phyloP scores from a whole-genome alignment of 768 basidiomycete genomes.

The Solioccasus polychromus region DNA sequence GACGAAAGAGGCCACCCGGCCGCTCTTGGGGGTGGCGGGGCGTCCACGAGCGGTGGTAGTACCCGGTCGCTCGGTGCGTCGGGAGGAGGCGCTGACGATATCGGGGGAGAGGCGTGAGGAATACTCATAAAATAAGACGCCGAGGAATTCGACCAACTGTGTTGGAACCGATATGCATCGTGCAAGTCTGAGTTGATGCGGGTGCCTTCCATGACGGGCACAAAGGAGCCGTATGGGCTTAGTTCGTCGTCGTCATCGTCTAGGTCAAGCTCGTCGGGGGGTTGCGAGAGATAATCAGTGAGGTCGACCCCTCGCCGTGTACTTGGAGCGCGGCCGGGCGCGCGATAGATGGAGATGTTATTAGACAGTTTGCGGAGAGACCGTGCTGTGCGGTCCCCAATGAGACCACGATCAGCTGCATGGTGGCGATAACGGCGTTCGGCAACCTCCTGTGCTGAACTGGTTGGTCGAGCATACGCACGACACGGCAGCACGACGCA shows the following conservation, averaged over 20 bases:
- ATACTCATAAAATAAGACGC: constrained; percentile 21
- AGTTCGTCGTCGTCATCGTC: constrained; percentile 71
- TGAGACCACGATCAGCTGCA: constrained; percentile 51
- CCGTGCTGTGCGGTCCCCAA: constrained; percentile 66
- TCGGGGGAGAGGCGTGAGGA: constrained; percentile 26
- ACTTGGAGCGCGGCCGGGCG: constrained; percentile 35
- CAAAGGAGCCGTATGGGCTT: constrained; percentile 38
- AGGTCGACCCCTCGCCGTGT: constrained; percentile 36
- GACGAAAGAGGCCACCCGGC: constrained; percentile 24
- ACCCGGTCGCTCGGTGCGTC: constrained; percentile 22
- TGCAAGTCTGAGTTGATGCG: constrained; percentile 60
- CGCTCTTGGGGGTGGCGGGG: constrained; percentile 20
- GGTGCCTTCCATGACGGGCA: constrained; percentile 45
- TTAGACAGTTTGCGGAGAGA: constrained; percentile 57
- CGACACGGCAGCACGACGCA: constrained; percentile 29
- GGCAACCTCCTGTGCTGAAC: constrained; percentile 61
- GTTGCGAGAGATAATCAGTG: constrained; percentile 50
- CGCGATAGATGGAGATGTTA: constrained; percentile 49
- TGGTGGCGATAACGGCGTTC: constrained; percentile 61
- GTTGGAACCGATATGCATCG: constrained; percentile 54
- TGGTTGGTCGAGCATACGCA: constrained; percentile 3
- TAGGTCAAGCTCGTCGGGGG: constrained; percentile 55
- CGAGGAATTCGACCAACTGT: constrained; percentile 29
- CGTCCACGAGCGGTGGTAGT: constrained; percentile 29
- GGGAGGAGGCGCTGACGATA: constrained; percentile 24